phyloP scores from a whole-genome alignment of 257 asterid species.

The Solanum megistacrolobum region DNA sequence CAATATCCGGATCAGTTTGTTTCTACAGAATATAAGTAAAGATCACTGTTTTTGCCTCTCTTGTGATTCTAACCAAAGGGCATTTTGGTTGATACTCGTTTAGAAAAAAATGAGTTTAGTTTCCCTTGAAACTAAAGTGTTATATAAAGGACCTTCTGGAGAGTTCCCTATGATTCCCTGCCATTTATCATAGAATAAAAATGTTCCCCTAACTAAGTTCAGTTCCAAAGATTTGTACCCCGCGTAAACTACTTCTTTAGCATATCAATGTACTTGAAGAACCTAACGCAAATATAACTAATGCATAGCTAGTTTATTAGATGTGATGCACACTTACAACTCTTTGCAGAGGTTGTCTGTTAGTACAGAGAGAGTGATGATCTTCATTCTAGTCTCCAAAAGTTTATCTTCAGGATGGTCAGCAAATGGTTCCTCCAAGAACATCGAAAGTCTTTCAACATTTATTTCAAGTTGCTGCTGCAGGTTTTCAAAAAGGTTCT shows the following conservation, averaged over 20 bases:
- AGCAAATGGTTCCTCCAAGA: conserved; percentile 29
- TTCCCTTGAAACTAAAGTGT: neutral
- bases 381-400: conserved; percentile 11
- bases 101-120: neutral
- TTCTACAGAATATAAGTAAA: neutral
- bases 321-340: neutral
- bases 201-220: neutral
- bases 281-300: neutral
- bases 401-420: neutral
- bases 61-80: neutral
- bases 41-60: neutral
- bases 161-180: neutral
- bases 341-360: conserved; percentile 26
- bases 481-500: conserved; percentile 52
- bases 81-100: neutral
- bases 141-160: neutral
- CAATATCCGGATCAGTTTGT: neutral
- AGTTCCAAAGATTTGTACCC: neutral
- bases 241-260: neutral
- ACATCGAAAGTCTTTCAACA: conserved; percentile 38
- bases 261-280: neutral
- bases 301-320: neutral
- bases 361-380: conserved; percentile 19
- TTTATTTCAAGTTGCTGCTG: conserved; percentile 52
- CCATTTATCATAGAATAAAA: neutral